Evolutionary conservation across 371 early-diverging fungal species (phyloP).

Genomic region (Capniomyces stellatus): DNA sequence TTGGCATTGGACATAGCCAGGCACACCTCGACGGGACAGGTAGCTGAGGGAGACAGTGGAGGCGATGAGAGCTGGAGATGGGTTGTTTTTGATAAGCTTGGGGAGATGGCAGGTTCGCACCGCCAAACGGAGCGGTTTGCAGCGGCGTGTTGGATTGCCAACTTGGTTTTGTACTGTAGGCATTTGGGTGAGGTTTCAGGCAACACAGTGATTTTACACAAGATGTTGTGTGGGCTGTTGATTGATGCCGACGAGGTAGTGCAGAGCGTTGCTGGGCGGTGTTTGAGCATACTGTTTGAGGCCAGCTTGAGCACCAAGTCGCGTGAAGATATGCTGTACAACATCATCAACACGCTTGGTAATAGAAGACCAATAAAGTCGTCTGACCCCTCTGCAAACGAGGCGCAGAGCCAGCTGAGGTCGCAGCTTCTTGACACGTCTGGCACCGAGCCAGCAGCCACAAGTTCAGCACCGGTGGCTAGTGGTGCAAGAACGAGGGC

Average conservation of each 20-base stretch:
- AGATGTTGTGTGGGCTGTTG: not conserved
- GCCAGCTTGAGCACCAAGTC: too few relatives aligned
- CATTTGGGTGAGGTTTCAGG: not conserved
- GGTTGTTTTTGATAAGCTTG: not conserved
- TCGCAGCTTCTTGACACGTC: not conserved
- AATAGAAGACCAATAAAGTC: not conserved
- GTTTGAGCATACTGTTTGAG: not conserved
- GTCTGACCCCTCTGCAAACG: not conserved
- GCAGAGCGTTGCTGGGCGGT: conserved; percentile 1
- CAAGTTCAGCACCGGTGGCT: not conserved
- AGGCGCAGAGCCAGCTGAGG: not conserved
- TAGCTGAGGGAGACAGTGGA: not conserved
- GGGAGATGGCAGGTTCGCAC: not conserved
- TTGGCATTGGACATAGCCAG: not conserved
- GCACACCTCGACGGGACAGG: not conserved
- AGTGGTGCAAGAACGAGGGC: too few relatives aligned
- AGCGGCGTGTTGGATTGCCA: not conserved
- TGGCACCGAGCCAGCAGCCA: not conserved
- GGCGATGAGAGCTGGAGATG: not conserved
- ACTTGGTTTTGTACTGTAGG: not conserved
- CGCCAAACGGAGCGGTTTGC: conserved; percentile 1
- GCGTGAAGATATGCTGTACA: not conserved
- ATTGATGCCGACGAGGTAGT: not conserved
- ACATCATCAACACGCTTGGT: not conserved
- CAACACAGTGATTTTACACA: not conserved